Evolutionary conservation across 352 stramenopile genomes (phyloP).

Genomic region (Phytophthora sp.): DNA sequence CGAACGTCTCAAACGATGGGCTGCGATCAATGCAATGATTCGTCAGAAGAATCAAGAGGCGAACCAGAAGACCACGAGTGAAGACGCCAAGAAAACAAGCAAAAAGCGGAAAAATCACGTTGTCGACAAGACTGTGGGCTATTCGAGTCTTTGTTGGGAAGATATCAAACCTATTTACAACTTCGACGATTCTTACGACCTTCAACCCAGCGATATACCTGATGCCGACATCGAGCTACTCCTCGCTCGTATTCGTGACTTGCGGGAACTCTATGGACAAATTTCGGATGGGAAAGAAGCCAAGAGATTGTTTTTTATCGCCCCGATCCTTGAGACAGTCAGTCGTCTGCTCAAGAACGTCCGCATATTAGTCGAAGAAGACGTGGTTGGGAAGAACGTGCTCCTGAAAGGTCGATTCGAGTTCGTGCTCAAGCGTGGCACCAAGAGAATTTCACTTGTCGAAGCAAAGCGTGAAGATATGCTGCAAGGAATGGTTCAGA

Average conservation of each 20-base stretch:
- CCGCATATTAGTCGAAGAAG: slow-evolving; percentile 22
- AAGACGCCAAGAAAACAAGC: slow-evolving; percentile 15
- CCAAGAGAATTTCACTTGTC: slow-evolving; percentile 34
- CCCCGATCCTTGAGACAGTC: slow-evolving; percentile 16
- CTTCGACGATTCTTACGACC: slow-evolving; percentile 17
- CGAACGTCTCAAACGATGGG: slow-evolving; percentile 26
- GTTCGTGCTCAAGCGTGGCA: slow-evolving; percentile 39
- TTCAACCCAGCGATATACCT: slow-evolving; percentile 18
- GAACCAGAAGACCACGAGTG: slow-evolving; percentile 19
- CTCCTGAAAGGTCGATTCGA: slow-evolving; percentile 34
- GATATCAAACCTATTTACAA: slow-evolving; percentile 30
- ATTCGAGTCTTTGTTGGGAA: slow-evolving; percentile 24
- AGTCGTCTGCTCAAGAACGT: slow-evolving; percentile 23
- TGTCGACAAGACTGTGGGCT: slow-evolving; percentile 16
- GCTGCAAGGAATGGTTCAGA: slow-evolving; percentile 33
- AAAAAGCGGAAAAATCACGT: slow-evolving; percentile 19
- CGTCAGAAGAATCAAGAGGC: slow-evolving; percentile 23
- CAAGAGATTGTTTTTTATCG: slow-evolving; percentile 21
- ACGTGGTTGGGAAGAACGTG: slow-evolving; percentile 29
- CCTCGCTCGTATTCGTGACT: slow-evolving; percentile 12
- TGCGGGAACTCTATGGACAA: slow-evolving; percentile 8
- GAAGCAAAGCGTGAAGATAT: slow-evolving; percentile 36
- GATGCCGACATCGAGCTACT: slow-evolving; percentile 26
- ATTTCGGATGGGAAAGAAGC: slow-evolving; percentile 18
- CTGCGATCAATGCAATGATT: slow-evolving; percentile 24